Evolutionary conservation across 2,329 filamentous ascomycete genomes (phyloP).

Genomic region (Botrytis pseudocinerea): DNA sequence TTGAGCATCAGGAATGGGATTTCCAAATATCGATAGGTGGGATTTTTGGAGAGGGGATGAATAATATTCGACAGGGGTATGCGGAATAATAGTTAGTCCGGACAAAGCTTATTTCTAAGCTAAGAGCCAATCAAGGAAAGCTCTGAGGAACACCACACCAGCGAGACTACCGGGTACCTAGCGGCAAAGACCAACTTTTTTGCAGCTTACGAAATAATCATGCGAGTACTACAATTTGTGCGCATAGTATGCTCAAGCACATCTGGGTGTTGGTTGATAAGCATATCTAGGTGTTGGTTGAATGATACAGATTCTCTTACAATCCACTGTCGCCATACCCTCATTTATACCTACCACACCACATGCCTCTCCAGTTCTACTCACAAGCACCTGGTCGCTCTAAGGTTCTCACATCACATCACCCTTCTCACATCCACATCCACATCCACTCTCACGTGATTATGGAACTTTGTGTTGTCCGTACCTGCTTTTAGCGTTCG

Average conservation of each 20-base stretch:
- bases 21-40: neutral
- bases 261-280: no score
- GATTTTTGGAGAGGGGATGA: conserved; percentile 4
- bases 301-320: neutral
- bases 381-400: neutral
- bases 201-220: neutral
- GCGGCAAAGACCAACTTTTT: neutral
- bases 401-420: neutral
- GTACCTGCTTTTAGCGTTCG: conserved; percentile 2
- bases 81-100: neutral
- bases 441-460: neutral
- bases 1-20: neutral
- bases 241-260: no score
- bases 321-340: neutral
- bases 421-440: neutral
- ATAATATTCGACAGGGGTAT: neutral
- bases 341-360: neutral
- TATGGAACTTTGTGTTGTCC: neutral
- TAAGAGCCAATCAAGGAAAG: neutral
- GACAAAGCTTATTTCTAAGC: neutral
- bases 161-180: neutral
- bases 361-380: neutral
- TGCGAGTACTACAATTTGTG: no score
- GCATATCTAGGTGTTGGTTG: neutral
- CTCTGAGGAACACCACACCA: neutral